phyloP scores from a whole-genome alignment of 805 yeast genomes.

The Yamadazyma takamatsuzukensis region DNA sequence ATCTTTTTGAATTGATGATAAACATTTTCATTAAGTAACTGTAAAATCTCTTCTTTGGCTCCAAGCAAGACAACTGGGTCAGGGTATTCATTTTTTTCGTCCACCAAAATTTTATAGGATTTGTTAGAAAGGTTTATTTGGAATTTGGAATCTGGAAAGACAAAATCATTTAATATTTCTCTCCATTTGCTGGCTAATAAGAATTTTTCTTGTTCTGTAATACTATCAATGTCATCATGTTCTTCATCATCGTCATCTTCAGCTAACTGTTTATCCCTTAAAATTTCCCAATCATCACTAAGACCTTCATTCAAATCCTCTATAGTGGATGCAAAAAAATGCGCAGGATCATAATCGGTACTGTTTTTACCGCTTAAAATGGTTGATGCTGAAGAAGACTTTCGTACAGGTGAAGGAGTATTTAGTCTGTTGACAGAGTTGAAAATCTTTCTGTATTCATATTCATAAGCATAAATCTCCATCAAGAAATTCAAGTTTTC shows the following conservation, averaged over 20 bases:
- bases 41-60: constrained; percentile 31
- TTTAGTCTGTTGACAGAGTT: constrained; percentile 5
- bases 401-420: constrained; percentile 5
- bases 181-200: constrained; percentile 27
- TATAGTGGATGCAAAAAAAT: constrained; percentile 21
- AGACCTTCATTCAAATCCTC: constrained; percentile 24
- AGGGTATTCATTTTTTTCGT: constrained; percentile 18
- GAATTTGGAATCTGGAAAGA: constrained; percentile 38
- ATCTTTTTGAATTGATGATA: constrained; percentile 17
- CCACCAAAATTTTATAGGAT: constrained; percentile 24
- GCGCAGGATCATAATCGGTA: constrained; percentile 20
- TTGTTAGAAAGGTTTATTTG: constrained; percentile 48
- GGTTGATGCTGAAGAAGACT: constrained; percentile 4
- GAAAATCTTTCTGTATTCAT: constrained; percentile 30
- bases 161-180: constrained; percentile 36
- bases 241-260: constrained; percentile 4
- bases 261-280: constrained; percentile 10
- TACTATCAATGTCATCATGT: constrained; percentile 3
- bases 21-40: constrained; percentile 32
- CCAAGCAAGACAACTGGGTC: constrained; percentile 21
- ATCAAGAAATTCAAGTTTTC: constrained; percentile 45
- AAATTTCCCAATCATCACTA: constrained; percentile 17
- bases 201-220: no score
- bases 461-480: constrained; percentile 44
- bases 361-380: constrained; percentile 13